phyloP scores from a whole-genome alignment of 2,329 filamentous ascomycete genomes.

The Emmonsia crescens region DNA sequence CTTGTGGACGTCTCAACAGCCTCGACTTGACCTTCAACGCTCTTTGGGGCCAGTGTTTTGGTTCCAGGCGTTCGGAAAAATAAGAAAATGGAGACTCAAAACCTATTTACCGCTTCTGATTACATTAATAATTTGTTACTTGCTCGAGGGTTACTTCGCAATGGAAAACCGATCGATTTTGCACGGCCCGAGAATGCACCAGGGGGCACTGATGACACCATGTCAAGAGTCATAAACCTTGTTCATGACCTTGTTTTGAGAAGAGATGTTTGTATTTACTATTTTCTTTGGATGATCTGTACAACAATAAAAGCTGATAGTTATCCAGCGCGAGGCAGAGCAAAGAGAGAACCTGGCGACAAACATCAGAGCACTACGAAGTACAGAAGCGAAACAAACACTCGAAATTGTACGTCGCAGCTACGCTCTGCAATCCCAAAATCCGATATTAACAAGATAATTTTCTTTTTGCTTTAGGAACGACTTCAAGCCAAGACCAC shows the following conservation, averaged over 20 bases:
- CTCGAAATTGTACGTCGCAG: slow-evolving; percentile 49
- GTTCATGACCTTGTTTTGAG: slow-evolving; percentile 87
- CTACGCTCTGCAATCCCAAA: not conserved
- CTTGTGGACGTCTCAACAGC: not conserved
- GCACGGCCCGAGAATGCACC: slow-evolving; percentile 56
- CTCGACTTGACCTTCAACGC: not conserved
- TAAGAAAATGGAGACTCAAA: slow-evolving; percentile 35
- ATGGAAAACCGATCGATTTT: slow-evolving; percentile 61
- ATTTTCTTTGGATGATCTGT: slow-evolving; percentile 54
- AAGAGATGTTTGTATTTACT: slow-evolving; percentile 55
- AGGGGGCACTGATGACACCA: slow-evolving; percentile 52
- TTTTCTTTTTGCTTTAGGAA: slow-evolving; percentile 25
- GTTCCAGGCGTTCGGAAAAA: not conserved
- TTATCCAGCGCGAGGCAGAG: slow-evolving; percentile 66
- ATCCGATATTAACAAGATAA: slow-evolving; percentile 2
- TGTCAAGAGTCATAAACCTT: slow-evolving; percentile 80
- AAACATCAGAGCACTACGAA: slow-evolving; percentile 64
- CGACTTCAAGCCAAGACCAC: slow-evolving; percentile 44
- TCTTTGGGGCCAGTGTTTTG: not conserved
- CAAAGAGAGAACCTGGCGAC: slow-evolving; percentile 73
- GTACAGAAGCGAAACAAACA: slow-evolving; percentile 63
- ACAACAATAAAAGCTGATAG: slow-evolving; percentile 5
- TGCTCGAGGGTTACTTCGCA: slow-evolving; percentile 51
- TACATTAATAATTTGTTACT: slow-evolving; percentile 57
- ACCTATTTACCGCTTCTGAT: slow-evolving; percentile 49